Evolutionary conservation across 139 green algal genomes (phyloP).

Genomic region (Closterium sp.): DNA sequence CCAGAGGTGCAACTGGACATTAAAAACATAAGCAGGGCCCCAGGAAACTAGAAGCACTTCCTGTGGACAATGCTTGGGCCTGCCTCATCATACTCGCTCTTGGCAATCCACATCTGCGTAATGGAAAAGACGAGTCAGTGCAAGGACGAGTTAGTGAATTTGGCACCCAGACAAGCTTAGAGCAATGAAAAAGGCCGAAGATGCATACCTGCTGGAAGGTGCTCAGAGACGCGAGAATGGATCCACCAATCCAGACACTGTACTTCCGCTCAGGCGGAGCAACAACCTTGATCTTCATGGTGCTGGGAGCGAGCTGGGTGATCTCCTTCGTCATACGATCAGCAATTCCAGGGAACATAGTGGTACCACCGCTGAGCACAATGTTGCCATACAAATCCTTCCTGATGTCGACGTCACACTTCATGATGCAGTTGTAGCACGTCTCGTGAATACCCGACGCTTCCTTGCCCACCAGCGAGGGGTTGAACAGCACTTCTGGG

Average conservation of each 20-base stretch:
- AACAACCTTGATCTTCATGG: conserved; percentile 61
- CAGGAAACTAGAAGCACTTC: conserved; percentile 85
- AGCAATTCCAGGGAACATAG: conserved; percentile 57
- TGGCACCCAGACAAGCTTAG: background rate
- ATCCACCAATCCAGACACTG: conserved; percentile 62
- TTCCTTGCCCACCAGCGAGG: conserved; percentile 57
- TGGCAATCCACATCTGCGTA: conserved; percentile 86
- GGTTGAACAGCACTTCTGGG: conserved; percentile 59
- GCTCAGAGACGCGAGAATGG: conserved; percentile 61
- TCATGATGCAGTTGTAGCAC: conserved; percentile 62
- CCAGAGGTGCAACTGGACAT: background rate
- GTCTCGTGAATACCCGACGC: conserved; percentile 55
- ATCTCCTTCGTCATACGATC: conserved; percentile 60
- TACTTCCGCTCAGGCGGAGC: conserved; percentile 61
- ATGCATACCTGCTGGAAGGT: conserved; percentile 59
- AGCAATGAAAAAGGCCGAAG: background rate
- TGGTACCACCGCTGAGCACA: conserved; percentile 56
- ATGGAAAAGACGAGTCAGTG: background rate
- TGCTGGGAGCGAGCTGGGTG: conserved; percentile 49
- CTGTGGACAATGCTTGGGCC: conserved; percentile 96
- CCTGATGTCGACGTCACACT: conserved; percentile 58
- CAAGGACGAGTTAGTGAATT: too few relatives aligned
- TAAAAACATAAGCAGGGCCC: background rate
- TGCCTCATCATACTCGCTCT: conserved; percentile 93
- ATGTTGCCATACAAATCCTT: conserved; percentile 61